Conservation (phyloP, 2,329 filamentous ascomycete species). For the Beauveria sp. region DNA sequence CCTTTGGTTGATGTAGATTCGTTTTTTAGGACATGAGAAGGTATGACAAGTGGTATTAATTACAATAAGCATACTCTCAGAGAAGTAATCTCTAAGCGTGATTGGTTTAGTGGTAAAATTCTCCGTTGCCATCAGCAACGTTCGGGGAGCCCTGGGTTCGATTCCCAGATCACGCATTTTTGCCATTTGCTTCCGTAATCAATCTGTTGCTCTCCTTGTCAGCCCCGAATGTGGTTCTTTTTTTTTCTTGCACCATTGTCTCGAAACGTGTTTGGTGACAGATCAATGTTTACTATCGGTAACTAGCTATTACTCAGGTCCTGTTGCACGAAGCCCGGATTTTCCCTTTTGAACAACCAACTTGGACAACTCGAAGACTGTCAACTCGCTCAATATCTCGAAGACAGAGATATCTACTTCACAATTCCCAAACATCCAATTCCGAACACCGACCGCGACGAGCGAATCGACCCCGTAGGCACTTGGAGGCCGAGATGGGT, state of each 20-base stretch:
- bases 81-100: slow-evolving; percentile 14
- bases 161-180: slow-evolving; percentile 26
- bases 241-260: not conserved
- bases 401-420: slow-evolving; percentile 39
- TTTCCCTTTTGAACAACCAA: slow-evolving; percentile 28
- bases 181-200: not conserved
- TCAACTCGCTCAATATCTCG: slow-evolving; percentile 37
- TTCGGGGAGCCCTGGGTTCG: slow-evolving; percentile 28
- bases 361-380: slow-evolving; percentile 30
- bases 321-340: slow-evolving; percentile 16
- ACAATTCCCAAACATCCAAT: slow-evolving; percentile 40
- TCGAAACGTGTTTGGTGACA: not conserved
- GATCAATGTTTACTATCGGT: not conserved
- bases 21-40: too few species aligned
- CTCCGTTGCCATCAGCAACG: slow-evolving; percentile 27
- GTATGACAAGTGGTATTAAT: rapidly evolving
- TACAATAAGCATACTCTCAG: too few species aligned
- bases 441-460: slow-evolving; percentile 44
- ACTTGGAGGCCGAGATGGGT: slow-evolving; percentile 30
- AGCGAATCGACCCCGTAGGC: slow-evolving; percentile 47
- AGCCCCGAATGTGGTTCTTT: not conserved
- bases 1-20: too few species aligned
- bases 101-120: slow-evolving; percentile 30
- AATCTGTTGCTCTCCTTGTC: not conserved
- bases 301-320: not conserved